phyloP scores from a whole-genome alignment of 2,329 filamentous ascomycete genomes.

The Talaromyces sp. region DNA sequence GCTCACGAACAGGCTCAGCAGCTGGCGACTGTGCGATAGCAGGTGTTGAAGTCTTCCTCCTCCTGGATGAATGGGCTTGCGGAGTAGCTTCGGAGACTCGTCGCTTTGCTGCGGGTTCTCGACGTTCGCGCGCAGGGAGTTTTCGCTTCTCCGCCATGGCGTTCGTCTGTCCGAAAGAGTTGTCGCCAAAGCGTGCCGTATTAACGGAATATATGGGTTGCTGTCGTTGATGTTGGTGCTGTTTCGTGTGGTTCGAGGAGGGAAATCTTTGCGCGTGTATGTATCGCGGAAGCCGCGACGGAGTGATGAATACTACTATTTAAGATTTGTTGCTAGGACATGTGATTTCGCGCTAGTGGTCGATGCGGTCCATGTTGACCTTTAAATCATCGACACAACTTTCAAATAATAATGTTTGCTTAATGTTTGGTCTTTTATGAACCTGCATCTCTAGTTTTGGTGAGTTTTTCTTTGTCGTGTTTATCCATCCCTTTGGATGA shows the following conservation, averaged over 20 bases:
- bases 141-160: conserved; percentile 42
- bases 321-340: neutral
- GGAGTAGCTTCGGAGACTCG: conserved; percentile 36
- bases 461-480: neutral
- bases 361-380: neutral
- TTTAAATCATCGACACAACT: neutral
- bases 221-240: neutral
- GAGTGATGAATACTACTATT: neutral
- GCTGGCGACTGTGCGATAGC: conserved; percentile 22
- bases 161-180: neutral
- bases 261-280: neutral
- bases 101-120: conserved; percentile 41
- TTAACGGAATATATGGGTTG: neutral
- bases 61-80: conserved; percentile 24
- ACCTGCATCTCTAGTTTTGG: neutral
- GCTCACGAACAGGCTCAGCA: conserved; percentile 18
- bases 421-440: neutral
- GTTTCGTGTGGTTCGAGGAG: neutral
- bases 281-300: neutral
- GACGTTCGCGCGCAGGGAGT: conserved; percentile 39
- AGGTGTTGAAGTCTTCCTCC: conserved; percentile 33
- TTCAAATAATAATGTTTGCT: neutral
- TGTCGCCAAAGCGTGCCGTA: neutral
- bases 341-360: neutral
- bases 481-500: neutral